phyloP scores from a whole-genome alignment of 2,329 filamentous ascomycete species.

The Kalmusia sp. region DNA sequence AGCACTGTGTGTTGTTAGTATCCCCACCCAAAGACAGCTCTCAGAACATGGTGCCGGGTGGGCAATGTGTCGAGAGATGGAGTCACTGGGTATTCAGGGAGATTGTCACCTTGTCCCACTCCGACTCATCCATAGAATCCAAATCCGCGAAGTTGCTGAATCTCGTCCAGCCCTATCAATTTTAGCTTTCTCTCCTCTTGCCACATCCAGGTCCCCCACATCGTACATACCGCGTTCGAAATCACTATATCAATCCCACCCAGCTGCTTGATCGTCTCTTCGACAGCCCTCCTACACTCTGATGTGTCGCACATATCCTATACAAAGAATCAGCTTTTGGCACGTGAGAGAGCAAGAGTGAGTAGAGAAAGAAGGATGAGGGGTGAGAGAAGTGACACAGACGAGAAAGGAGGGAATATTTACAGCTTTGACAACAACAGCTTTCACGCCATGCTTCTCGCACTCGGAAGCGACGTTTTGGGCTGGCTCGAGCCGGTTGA shows the following conservation, averaged over 20 bases:
- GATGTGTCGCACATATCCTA: conserved; percentile 67
- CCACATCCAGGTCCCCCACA: too few relatives aligned
- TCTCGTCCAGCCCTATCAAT: conserved; percentile 66
- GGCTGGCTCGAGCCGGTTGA: conserved; percentile 66
- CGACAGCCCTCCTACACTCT: conserved; percentile 67
- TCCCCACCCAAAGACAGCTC: too few relatives aligned
- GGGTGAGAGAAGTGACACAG: not conserved
- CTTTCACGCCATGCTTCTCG: conserved; percentile 57
- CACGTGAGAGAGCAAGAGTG: too few relatives aligned
- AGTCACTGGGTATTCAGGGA: conserved; percentile 4
- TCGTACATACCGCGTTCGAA: conserved; percentile 69
- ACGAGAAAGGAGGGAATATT: conserved; percentile 24
- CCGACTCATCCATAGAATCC: conserved; percentile 64
- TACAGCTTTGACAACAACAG: conserved; percentile 67
- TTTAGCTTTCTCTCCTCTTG: not conserved
- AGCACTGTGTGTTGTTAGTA: conserved; percentile 55
- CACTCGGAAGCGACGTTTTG: conserved; percentile 65
- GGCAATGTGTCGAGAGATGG: too few relatives aligned
- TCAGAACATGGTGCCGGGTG: too few relatives aligned
- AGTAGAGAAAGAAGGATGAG: too few relatives aligned
- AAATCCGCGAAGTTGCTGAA: conserved; percentile 65
- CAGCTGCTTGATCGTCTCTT: conserved; percentile 64
- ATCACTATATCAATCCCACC: conserved; percentile 79
- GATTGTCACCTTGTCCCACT: conserved; percentile 65
- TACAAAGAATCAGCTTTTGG: conserved; percentile 1